Evolutionary conservation across 1,139 yeast genomes (phyloP), one percentile per base, ranked within the genome.

Genomic region (Meyerozyma smithsonii): DNA sequence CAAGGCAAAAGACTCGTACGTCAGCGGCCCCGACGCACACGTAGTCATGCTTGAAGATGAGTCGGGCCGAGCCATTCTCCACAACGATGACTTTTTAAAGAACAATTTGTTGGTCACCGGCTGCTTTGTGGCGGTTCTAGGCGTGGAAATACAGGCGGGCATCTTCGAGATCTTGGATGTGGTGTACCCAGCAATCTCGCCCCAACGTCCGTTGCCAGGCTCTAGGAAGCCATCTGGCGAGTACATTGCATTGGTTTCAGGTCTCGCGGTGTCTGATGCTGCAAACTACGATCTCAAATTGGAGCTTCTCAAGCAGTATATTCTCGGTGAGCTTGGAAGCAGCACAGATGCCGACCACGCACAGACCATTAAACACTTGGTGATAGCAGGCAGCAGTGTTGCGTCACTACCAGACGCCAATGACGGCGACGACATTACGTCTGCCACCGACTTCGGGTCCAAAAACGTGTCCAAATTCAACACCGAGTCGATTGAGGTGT

Each of bases 1-100:
- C 2, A 48, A 49, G 59, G 53, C 36, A 4, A 60, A 59, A 2
- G 44, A 41, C 5, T 53, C 59, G 11, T 72, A 72, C 45, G 47
- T 59, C n/a, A 59, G 51, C 12, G 39, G 37, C 8, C 21, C 35
- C 20, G 84, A 75, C 46, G 72, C 78, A 0, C 76, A 72, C 1
- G 67, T 80, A 16, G 87, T 86, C 17, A 78, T 83, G 82, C 59
- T 94, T 35, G 98, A 92, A 59, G 98, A 94, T 60, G 97, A 90
- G 55, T 81, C 92, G 38, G 98, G 99, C 4, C 69, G 99, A 37
- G 83, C 95, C 8, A 60, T 79, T 21, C 64, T 92, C 24, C 79
- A 77, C 37, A 95, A 95, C 24, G 83, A 79, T 26, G 68, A 74
- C 15, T 64, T 81, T 38, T 66, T 72, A 42, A 46, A 51, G 42